These are phyloP conservation scores for Aspergillus pseudoglaucus DNA, from an alignment of 2,329 filamentous ascomycete species.

Conservation along the genomic window DNA sequence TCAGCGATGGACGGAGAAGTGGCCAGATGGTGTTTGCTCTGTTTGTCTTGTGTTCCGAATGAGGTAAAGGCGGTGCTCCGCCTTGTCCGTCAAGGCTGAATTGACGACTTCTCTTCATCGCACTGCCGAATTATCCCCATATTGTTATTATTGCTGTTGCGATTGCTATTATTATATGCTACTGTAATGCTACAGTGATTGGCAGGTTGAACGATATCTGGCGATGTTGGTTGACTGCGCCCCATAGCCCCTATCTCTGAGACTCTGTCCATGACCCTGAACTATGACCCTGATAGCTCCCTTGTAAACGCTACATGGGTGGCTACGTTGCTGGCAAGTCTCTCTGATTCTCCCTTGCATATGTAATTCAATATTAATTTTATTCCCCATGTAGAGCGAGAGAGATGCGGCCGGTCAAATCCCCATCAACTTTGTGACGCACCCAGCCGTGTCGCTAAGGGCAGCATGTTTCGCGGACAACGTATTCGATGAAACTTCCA, in stretches of 20 bases:
- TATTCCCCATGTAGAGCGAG: slow-evolving; percentile 44
- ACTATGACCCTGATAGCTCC: slow-evolving; percentile 34
- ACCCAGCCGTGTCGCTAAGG: slow-evolving; percentile 50
- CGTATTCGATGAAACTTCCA: slow-evolving; percentile 47
- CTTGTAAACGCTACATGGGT: slow-evolving; percentile 32
- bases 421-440: slow-evolving; percentile 57
- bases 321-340: slow-evolving; percentile 33
- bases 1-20: slow-evolving; percentile 1
- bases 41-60: slow-evolving; percentile 1
- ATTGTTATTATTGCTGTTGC: background rate
- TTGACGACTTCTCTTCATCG: background rate
- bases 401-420: slow-evolving; percentile 54
- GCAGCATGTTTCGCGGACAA: slow-evolving; percentile 53
- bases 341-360: background rate
- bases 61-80: slow-evolving; percentile 6
- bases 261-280: slow-evolving; percentile 33
- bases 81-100: background rate
- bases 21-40: slow-evolving; percentile 4
- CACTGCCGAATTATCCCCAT: background rate
- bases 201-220: background rate
- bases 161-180: background rate
- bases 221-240: slow-evolving; percentile 5
- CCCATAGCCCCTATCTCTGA: background rate
- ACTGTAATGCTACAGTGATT: background rate
- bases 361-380: slow-evolving; percentile 6